phyloP scores from a whole-genome alignment of 2,329 filamentous ascomycete species.

The Talaromyces amestolkiae region DNA sequence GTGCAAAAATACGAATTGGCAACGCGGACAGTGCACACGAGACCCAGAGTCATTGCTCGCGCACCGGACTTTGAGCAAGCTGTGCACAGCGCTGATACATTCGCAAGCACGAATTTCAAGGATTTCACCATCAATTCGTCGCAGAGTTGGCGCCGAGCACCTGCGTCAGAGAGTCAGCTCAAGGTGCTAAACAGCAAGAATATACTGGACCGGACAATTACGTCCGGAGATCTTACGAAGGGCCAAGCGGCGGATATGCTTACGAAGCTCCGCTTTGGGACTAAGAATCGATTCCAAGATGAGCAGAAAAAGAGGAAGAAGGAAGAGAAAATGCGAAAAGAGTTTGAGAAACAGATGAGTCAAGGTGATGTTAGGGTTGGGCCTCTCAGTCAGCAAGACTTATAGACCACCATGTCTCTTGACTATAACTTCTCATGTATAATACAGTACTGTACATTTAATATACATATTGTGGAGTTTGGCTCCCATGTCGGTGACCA shows the following conservation, averaged over 20 bases:
- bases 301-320: conserved; percentile 51
- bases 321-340: conserved; percentile 33
- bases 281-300: conserved; percentile 61
- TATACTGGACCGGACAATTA: conserved; percentile 60
- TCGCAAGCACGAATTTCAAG: conserved; percentile 65
- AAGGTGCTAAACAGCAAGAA: conserved; percentile 44
- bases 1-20: conserved; percentile 30
- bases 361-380: conserved; percentile 50
- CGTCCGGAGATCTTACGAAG: conserved; percentile 63
- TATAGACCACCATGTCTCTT: background rate
- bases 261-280: conserved; percentile 81
- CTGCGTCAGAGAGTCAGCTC: conserved; percentile 57
- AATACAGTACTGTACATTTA: background rate
- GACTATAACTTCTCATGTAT: background rate
- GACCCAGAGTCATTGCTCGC: conserved; percentile 66
- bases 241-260: conserved; percentile 86
- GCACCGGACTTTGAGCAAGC: conserved; percentile 68
- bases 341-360: conserved; percentile 28
- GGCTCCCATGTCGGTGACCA: background rate
- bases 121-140: conserved; percentile 63
- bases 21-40: conserved; percentile 57
- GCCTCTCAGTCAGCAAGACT: conserved; percentile 28
- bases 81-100: conserved; percentile 82
- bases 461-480: background rate
- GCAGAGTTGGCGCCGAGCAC: conserved; percentile 67